Evolutionary conservation across 2,329 filamentous ascomycete species (phyloP).

Genomic region (Ophiostoma himal-ulmi): DNA sequence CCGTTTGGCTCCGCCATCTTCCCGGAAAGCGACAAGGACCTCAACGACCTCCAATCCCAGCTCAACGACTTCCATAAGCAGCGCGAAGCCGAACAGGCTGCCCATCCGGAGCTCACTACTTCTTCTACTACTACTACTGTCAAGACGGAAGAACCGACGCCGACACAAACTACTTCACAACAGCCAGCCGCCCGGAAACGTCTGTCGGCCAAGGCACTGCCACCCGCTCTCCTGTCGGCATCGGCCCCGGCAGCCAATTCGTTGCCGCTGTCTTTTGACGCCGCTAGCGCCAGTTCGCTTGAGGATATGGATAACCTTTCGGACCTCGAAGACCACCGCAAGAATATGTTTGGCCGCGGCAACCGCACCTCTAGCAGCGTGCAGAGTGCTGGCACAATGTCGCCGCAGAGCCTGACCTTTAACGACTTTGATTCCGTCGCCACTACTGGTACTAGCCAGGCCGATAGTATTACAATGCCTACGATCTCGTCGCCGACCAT

Average conservation of each 20-base stretch:
- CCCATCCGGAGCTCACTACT: constrained; percentile 28
- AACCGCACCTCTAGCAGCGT: constrained; percentile 30
- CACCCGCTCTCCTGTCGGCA: constrained; percentile 9
- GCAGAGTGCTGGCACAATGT: constrained; percentile 39
- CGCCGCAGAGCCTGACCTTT: constrained; percentile 49
- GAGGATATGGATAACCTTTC: constrained; percentile 52
- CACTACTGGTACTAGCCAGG: not conserved
- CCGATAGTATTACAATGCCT: not conserved
- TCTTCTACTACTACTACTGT: constrained; percentile 22
- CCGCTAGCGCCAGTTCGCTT: constrained; percentile 39
- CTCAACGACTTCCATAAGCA: constrained; percentile 45
- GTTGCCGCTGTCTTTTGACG: constrained; percentile 25
- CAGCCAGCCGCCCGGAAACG: constrained; percentile 9
- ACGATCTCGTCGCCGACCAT: constrained; percentile 30
- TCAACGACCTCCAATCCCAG: constrained; percentile 51
- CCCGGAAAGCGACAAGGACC: constrained; percentile 55
- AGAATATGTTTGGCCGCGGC: constrained; percentile 40
- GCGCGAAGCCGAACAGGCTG: constrained; percentile 31
- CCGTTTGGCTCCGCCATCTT: constrained; percentile 51
- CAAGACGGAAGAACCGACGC: constrained; percentile 23
- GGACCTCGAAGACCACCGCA: constrained; percentile 48
- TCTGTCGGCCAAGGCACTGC: constrained; percentile 7
- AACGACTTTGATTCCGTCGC: constrained; percentile 37
- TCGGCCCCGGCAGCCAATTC: not conserved
- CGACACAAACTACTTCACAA: not conserved